Base-by-base conservation (phyloP, 2,329 filamentous ascomycete species). In the Xylaria sp. region DNA sequence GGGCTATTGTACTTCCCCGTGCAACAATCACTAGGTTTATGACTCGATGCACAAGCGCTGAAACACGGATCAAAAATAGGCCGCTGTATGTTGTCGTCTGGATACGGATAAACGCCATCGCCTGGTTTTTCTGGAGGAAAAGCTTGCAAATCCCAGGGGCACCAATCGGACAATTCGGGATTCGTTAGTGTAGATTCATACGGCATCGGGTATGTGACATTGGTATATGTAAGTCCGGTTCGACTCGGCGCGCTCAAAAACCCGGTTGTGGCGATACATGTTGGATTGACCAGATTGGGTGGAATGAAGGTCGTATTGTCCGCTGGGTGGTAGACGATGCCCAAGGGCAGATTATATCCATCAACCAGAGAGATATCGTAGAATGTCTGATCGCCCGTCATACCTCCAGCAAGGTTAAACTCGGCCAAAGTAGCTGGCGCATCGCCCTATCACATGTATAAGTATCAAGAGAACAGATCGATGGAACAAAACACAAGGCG, bases 311-410 rank as follows among this genome's bases (percentile, higher is more conserved):
- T 85, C 8, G 87, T 85, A 74, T 92, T 90, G 63, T 86, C 84
- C 25, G 90, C 86, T 2, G 88, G 86, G 32, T 88, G 83, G 73
- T 89, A 87, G 64, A 85, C 84, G 76, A 89, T 88, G 37, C 88
- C 90, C 70, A 94, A 78, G 1, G 92, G 91, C 1, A 95, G 81
- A 77, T 95, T 95, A 85, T 95, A 95, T 58, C 93, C 93, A 77
- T 96, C 93, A 25, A 96, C 93, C 2, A 95, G 85, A 50, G 92
- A 94, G 71, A 96, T 92, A 79, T 96, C 93, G 81, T 94, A 95
- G 79, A 93, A 96, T 10, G 90, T 91, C 77, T 94, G 91, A 68
- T 78, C 80, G 58, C 83, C 82, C 25, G 84, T 83, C 52, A 86
- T 81, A 37, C 91, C 90, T 34, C 90, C 91, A 59, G 89, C 87